Evolutionary conservation across 1,139 yeast species (phyloP).

Genomic region (Candida neerlandica): DNA sequence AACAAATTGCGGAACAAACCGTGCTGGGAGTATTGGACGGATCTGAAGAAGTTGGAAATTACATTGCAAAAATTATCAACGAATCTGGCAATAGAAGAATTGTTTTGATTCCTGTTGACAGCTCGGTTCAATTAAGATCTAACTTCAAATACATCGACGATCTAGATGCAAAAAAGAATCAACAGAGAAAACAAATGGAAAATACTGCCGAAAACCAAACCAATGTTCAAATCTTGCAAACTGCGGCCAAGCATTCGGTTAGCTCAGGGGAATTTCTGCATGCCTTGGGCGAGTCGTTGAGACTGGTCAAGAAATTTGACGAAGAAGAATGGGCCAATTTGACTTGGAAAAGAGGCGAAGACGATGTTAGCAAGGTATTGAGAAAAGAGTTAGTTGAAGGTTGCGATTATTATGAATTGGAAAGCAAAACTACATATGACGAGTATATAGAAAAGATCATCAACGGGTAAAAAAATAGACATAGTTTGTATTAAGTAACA

Average conservation of each 20-base stretch:
- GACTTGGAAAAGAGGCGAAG: constrained; percentile 50
- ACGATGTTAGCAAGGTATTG: constrained; percentile 33
- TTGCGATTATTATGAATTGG: constrained; percentile 26
- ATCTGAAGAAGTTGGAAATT: constrained; percentile 29
- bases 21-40: constrained; percentile 73
- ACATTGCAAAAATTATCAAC: constrained; percentile 35
- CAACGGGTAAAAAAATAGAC: not conserved
- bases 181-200: constrained; percentile 22
- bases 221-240: constrained; percentile 49
- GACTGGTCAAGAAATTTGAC: constrained; percentile 71
- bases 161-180: constrained; percentile 32
- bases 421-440: constrained; percentile 30
- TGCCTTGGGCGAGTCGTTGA: constrained; percentile 77
- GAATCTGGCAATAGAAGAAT: constrained; percentile 38
- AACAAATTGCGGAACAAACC: constrained; percentile 58
- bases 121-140: constrained; percentile 80
- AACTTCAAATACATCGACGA: constrained; percentile 76
- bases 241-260: constrained; percentile 48
- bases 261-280: constrained; percentile 71
- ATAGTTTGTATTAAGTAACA: not conserved
- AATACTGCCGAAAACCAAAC: constrained; percentile 35
- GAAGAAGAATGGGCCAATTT: constrained; percentile 64
- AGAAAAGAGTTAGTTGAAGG: constrained; percentile 28
- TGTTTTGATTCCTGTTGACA: constrained; percentile 65
- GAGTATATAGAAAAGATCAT: constrained; percentile 27